Conservation (phyloP, 257 asterid species). For the Solanum okadae region DNA sequence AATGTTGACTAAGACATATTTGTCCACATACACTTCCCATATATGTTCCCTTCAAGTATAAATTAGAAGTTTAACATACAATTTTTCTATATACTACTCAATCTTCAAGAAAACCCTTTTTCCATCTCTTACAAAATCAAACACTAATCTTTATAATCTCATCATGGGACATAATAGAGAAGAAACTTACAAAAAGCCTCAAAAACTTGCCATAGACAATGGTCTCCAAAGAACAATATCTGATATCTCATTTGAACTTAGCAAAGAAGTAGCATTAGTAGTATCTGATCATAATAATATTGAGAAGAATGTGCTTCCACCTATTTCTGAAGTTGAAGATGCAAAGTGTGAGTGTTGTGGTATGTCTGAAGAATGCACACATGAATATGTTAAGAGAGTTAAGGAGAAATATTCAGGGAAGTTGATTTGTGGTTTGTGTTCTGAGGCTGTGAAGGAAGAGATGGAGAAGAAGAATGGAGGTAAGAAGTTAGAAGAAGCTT, state of each 20-base stretch:
- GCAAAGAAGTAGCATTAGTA: not conserved
- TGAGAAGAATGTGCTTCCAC: conserved; percentile 12
- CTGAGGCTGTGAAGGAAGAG: conserved; percentile 85
- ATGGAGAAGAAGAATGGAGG: conserved; percentile 69
- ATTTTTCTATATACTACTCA: not conserved
- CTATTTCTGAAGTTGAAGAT: conserved; percentile 66
- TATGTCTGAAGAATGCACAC: conserved; percentile 81
- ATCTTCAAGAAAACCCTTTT: not conserved
- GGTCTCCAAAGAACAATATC: conserved; percentile 60
- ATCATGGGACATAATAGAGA: not conserved
- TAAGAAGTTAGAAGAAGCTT: conserved; percentile 37
- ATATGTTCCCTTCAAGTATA: conserved; percentile 11
- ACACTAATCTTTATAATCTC: not conserved
- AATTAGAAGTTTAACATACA: conserved; percentile 11
- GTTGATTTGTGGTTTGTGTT: conserved; percentile 78
- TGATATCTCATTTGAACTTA: conserved; percentile 60
- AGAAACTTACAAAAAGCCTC: not conserved
- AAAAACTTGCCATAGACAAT: conserved; percentile 36
- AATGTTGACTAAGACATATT: not conserved
- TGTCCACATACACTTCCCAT: conserved; percentile 18
- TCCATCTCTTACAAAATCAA: not conserved
- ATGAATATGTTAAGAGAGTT: conserved; percentile 43
- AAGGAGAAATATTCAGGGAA: conserved; percentile 46
- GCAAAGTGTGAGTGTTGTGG: conserved; percentile 98
- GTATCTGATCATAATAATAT: not conserved